These are phyloP conservation scores for Triticum timopheevii DNA, from an alignment of 176 grass and related monocot species.

Conservation along the genomic window DNA sequence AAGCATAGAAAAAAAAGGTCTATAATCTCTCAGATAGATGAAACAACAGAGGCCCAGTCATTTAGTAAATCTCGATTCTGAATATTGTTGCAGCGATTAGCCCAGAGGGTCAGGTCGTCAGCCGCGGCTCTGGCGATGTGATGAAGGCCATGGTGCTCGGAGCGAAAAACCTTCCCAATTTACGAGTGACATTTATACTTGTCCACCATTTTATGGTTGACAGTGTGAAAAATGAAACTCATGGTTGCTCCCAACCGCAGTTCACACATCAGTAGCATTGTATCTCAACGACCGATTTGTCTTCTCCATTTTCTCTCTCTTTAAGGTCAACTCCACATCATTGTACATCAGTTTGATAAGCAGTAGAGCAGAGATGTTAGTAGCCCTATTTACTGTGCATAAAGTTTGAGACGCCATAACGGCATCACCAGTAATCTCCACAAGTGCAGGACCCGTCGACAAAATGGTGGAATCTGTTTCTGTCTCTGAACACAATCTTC, in stretches of 20 bases:
- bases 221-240: background rate
- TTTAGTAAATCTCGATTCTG: too few relatives aligned
- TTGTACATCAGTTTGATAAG: background rate
- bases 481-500: constrained; percentile 86
- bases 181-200: background rate
- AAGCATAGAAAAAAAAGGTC: too few relatives aligned
- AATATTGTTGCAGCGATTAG: too few relatives aligned
- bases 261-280: background rate
- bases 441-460: constrained; percentile 69
- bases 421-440: constrained; percentile 83
- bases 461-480: constrained; percentile 89
- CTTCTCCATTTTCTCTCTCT: background rate
- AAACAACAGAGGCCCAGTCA: too few relatives aligned
- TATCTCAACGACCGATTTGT: background rate
- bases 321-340: background rate
- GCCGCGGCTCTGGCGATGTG: too few relatives aligned
- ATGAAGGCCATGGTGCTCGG: too few relatives aligned
- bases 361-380: background rate
- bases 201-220: background rate
- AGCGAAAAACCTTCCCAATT: too few relatives aligned
- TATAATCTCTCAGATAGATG: too few relatives aligned
- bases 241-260: background rate
- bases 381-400: background rate
- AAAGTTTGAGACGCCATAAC: background rate
- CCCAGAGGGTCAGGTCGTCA: too few relatives aligned